Evolutionary conservation across 495 filamentous ascomycete species (phyloP).

Genomic region (Neurospora sp.): DNA sequence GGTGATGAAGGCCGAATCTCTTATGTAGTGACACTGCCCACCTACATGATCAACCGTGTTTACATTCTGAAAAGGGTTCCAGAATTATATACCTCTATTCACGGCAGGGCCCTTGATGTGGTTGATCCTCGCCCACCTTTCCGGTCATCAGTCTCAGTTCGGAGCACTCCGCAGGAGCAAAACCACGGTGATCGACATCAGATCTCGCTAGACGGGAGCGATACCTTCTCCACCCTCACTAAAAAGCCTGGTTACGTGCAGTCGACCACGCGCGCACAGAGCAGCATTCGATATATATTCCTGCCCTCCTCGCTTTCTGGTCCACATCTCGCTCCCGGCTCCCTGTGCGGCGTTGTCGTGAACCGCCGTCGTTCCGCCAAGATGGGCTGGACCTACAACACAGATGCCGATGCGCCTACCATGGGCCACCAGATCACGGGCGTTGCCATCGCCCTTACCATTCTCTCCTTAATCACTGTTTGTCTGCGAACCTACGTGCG

Average conservation of each 20-base stretch:
- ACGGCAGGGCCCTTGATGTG: not conserved
- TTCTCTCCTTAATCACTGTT: slow-evolving; percentile 25
- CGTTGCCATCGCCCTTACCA: slow-evolving; percentile 21
- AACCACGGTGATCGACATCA: not conserved
- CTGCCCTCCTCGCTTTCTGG: not conserved
- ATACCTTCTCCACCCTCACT: not conserved
- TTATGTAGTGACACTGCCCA: not conserved
- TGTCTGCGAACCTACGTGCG: slow-evolving; percentile 28
- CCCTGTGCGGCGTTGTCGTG: not conserved
- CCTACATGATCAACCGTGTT: not conserved
- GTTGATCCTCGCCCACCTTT: not conserved
- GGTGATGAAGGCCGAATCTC: not conserved
- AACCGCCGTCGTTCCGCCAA: not conserved
- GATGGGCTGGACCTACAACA: slow-evolving; percentile 36
- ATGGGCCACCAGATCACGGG: slow-evolving; percentile 25
- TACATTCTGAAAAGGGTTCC: not conserved
- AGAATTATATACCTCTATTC: not conserved
- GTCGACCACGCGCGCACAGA: not conserved
- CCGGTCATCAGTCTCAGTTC: not conserved
- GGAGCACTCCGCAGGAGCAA: not conserved
- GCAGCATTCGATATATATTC: not conserved
- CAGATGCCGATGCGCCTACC: slow-evolving; percentile 24
- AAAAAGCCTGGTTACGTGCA: not conserved
- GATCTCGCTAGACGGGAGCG: not conserved
- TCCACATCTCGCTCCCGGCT: not conserved